Evolutionary conservation across 2,329 filamentous ascomycete species (phyloP).

Genomic region (Alternaria ventricosa): DNA sequence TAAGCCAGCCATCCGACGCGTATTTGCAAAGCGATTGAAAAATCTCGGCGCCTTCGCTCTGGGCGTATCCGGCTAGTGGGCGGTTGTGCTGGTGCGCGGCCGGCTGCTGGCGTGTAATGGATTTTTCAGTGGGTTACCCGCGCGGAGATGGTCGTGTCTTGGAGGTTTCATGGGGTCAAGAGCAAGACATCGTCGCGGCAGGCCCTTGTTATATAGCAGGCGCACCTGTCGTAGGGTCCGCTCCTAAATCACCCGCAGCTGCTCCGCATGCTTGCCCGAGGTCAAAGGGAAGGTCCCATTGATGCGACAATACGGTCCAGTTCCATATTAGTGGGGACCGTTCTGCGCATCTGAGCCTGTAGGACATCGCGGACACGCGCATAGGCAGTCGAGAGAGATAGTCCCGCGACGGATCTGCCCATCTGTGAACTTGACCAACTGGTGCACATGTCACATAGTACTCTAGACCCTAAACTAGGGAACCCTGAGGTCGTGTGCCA

Average conservation of each 20-base stretch:
- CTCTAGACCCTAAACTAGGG: slow-evolving; percentile 4
- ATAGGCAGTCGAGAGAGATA: background rate
- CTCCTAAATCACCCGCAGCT: slow-evolving; percentile 35
- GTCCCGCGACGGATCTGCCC: background rate
- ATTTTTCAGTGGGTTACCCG: slow-evolving; percentile 22
- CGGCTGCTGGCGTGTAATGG: slow-evolving; percentile 28
- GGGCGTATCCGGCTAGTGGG: slow-evolving; percentile 21
- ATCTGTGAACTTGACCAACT: background rate
- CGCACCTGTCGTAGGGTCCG: slow-evolving; percentile 15
- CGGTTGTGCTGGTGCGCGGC: slow-evolving; percentile 29
- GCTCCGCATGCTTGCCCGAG: slow-evolving; percentile 38
- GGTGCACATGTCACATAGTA: background rate
- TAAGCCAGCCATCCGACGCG: slow-evolving; percentile 35
- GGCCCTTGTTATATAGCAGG: slow-evolving; percentile 34
- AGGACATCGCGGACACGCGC: background rate
- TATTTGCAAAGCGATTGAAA: slow-evolving; percentile 27
- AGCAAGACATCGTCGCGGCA: slow-evolving; percentile 19
- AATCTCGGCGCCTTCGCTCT: slow-evolving; percentile 29
- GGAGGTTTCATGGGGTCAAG: slow-evolving; percentile 26
- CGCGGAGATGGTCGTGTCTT: slow-evolving; percentile 23
- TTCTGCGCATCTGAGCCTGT: background rate
- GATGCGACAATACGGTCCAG: slow-evolving; percentile 6
- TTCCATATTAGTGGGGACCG: slow-evolving; percentile 6
- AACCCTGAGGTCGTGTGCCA: slow-evolving; percentile 13
- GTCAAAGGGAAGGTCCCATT: slow-evolving; percentile 12